A percentile compares a stretch with the other conserved stretches of the same genome.
phyloP scores from a whole-genome alignment of 352 stramenopile species.

The Vaucheria bursata region DNA sequence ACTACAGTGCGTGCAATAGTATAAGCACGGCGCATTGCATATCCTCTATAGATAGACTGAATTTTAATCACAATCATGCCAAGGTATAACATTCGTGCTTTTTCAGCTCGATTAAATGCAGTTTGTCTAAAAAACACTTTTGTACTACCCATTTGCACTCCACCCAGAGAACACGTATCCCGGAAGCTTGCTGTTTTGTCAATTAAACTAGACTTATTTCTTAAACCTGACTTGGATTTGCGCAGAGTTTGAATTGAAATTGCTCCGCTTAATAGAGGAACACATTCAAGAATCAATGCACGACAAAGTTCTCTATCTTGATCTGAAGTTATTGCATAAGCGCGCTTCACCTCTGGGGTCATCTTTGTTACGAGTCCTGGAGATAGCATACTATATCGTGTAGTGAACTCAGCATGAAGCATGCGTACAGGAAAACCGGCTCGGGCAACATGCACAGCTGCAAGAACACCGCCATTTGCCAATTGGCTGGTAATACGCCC shows the following conservation, averaged over 20 bases:
- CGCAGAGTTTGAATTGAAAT: conserved; percentile 21
- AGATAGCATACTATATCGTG: conserved; percentile 41
- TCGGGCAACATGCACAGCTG: conserved; percentile 93
- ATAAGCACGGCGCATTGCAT: conserved; percentile 11
- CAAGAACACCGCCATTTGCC: conserved; percentile 75
- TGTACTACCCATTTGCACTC: conserved; percentile 41
- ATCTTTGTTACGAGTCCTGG: conserved; percentile 21
- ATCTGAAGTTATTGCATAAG: background rate
- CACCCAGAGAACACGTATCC: conserved; percentile 21
- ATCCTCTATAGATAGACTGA: conserved; percentile 23
- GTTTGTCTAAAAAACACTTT: conserved; percentile 45
- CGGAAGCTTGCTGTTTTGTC: conserved; percentile 17
- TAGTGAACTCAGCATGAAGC: conserved; percentile 47
- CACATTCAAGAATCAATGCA: conserved; percentile 36
- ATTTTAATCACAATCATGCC: conserved; percentile 20
- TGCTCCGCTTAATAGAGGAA: conserved; percentile 33
- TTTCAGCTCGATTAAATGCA: conserved; percentile 41
- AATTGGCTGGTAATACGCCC: conserved; percentile 40
- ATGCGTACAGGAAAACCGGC: conserved; percentile 94
- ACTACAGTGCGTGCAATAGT: conserved; percentile 2
- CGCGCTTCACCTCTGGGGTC: conserved; percentile 25
- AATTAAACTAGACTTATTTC: background rate
- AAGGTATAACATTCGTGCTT: conserved; percentile 21
- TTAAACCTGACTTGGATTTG: background rate
- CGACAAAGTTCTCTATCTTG: conserved; percentile 30